Evolutionary conservation across 371 early-diverging fungal species (phyloP).

Genomic region (Globomyces sp.): DNA sequence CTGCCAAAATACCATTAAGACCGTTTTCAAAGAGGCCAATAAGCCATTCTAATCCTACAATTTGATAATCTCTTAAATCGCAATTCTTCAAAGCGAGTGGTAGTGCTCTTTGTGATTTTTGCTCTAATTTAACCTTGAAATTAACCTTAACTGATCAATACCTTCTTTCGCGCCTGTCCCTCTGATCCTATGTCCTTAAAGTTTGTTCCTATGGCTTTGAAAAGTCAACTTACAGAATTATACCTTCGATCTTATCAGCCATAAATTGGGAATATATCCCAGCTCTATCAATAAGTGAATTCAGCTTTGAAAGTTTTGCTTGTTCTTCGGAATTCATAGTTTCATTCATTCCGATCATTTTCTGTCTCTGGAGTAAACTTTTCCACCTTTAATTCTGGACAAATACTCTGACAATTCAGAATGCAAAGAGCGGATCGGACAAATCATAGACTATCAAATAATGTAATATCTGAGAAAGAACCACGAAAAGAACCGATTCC

Average conservation of each 20-base stretch:
- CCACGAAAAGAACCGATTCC: no score
- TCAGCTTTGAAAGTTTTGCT: background rate
- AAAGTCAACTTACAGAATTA: constrained; percentile 13
- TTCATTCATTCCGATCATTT: no score
- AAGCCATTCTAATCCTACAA: constrained; percentile 98
- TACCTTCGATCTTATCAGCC: constrained; percentile 19
- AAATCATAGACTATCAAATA: no score
- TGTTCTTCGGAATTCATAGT: background rate
- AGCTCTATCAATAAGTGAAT: background rate
- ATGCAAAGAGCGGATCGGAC: no score
- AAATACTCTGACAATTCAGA: no score
- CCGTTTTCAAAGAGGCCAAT: constrained; percentile 96
- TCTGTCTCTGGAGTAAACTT: no score
- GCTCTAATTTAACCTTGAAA: background rate
- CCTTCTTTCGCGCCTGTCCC: no score
- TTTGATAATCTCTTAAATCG: constrained; percentile 88
- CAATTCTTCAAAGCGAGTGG: background rate
- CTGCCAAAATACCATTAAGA: constrained; percentile 95
- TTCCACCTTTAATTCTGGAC: no score
- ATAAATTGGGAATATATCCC: constrained; percentile 9
- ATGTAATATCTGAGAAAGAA: no score
- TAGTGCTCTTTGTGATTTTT: background rate
- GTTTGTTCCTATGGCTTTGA: no score
- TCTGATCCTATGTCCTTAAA: no score
- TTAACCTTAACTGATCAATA: no score